Evolutionary conservation across 148 eudicot genomes (phyloP).

Genomic region (Chenopodium berlandieri): DNA sequence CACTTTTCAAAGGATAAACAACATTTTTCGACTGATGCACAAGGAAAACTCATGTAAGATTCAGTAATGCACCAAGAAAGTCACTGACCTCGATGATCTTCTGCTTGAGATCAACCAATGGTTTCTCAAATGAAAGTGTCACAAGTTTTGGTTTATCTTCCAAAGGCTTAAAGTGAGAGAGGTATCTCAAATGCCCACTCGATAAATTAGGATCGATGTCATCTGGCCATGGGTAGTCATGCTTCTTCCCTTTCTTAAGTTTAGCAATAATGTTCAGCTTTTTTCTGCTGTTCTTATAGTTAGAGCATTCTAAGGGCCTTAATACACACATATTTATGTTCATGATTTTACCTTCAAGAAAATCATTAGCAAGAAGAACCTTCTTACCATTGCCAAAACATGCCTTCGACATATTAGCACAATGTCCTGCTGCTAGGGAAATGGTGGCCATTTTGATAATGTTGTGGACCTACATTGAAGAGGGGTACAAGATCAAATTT

Average conservation of each 20-base stretch:
- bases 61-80: not conserved
- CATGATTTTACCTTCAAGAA: conserved; percentile 1
- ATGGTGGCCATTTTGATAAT: conserved; percentile 4
- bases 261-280: conserved; percentile 34
- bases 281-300: not conserved
- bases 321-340: conserved; percentile 11
- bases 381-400: conserved; percentile 12
- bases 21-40: not conserved
- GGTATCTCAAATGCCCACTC: conserved; percentile 64
- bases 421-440: conserved; percentile 11
- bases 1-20: not conserved
- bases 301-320: conserved; percentile 7
- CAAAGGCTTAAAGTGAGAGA: conserved; percentile 79
- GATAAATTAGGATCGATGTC: conserved; percentile 66
- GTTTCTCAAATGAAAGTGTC: conserved; percentile 57
- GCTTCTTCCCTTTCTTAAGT: conserved; percentile 69
- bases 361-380: not conserved
- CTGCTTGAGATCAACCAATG: conserved; percentile 44
- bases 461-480: not conserved
- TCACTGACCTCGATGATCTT: conserved; percentile 59
- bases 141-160: conserved; percentile 78
- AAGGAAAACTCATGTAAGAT: not conserved
- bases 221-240: conserved; percentile 85
- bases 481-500: not conserved
- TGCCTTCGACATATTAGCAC: conserved; percentile 4